A percentile compares a stretch with the other conserved stretches of the same genome.
These are phyloP conservation scores for Rhodamnia rubescens DNA, from an alignment of 345 rosid genomes.

Conservation along the genomic window DNA sequence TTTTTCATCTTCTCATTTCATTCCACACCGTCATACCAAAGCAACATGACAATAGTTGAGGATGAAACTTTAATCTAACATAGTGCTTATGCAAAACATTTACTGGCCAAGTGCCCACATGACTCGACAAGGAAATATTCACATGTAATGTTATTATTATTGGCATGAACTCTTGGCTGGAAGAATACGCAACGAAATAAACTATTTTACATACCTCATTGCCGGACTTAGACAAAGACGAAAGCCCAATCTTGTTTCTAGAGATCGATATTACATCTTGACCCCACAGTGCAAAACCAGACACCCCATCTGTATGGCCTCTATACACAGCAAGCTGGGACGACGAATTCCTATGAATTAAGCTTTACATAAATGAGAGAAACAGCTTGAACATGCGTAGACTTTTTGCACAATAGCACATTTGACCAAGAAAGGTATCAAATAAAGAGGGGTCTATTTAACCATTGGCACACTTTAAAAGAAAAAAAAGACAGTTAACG, in stretches of 20 bases:
- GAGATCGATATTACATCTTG: slow-evolving; percentile 81
- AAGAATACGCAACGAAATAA: neutral
- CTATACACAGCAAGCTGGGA: slow-evolving; percentile 38
- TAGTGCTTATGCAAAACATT: neutral
- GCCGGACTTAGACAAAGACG: slow-evolving; percentile 41
- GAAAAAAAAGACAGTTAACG: neutral
- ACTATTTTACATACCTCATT: slow-evolving; percentile 42
- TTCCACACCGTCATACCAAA: neutral
- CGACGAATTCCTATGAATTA: slow-evolving; percentile 45
- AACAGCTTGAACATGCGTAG: neutral
- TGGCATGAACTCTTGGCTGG: neutral
- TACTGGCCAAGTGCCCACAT: neutral
- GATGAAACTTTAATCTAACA: neutral
- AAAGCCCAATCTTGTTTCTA: slow-evolving; percentile 73
- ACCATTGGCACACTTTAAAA: neutral
- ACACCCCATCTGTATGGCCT: slow-evolving; percentile 73
- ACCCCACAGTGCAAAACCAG: slow-evolving; percentile 80
- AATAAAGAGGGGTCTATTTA: neutral
- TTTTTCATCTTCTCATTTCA: neutral
- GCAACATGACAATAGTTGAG: neutral
- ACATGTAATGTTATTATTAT: neutral
- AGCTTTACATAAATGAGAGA: neutral
- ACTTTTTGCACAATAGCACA: neutral
- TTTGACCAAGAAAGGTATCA: neutral
- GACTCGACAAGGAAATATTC: neutral